Evolutionary conservation across 441 rosid species (phyloP).

Genomic region (Gossypium trilobum): DNA sequence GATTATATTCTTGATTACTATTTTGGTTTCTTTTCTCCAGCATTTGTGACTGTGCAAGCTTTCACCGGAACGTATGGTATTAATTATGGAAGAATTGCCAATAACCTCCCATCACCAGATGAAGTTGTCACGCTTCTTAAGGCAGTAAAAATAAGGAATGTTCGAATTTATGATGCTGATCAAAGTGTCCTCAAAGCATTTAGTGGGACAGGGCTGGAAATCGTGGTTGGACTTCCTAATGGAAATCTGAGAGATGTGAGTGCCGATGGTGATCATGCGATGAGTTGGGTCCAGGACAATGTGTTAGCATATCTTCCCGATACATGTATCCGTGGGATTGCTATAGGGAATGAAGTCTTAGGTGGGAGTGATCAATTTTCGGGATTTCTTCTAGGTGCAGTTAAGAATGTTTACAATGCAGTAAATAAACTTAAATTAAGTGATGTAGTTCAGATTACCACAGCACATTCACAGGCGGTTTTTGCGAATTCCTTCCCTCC

Average conservation of each 20-base stretch:
- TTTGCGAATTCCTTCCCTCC: conserved; percentile 68
- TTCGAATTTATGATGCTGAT: conserved; percentile 74
- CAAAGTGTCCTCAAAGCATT: conserved; percentile 74
- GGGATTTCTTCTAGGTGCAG: conserved; percentile 60
- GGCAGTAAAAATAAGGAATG: conserved; percentile 73
- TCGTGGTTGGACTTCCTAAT: conserved; percentile 77
- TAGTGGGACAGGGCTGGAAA: conserved; percentile 68
- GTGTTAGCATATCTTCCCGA: conserved; percentile 66
- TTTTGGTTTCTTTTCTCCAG: conserved; percentile 25
- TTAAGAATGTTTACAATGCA: conserved; percentile 61
- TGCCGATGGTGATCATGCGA: conserved; percentile 53
- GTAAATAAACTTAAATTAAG: conserved; percentile 44
- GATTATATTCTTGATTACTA: neutral
- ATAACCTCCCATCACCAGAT: conserved; percentile 80
- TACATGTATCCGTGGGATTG: conserved; percentile 74
- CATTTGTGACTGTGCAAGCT: conserved; percentile 33
- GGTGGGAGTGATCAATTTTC: conserved; percentile 55
- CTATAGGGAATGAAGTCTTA: conserved; percentile 80
- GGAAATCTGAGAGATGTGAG: conserved; percentile 58
- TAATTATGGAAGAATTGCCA: conserved; percentile 84
- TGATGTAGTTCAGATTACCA: conserved; percentile 59
- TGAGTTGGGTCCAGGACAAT: conserved; percentile 76
- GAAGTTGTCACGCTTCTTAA: conserved; percentile 68
- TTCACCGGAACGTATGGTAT: conserved; percentile 86
- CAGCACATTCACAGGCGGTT: conserved; percentile 86